Evolutionary conservation across 140 eudicot species (phyloP).

Genomic region (Stevia rebaudiana): DNA sequence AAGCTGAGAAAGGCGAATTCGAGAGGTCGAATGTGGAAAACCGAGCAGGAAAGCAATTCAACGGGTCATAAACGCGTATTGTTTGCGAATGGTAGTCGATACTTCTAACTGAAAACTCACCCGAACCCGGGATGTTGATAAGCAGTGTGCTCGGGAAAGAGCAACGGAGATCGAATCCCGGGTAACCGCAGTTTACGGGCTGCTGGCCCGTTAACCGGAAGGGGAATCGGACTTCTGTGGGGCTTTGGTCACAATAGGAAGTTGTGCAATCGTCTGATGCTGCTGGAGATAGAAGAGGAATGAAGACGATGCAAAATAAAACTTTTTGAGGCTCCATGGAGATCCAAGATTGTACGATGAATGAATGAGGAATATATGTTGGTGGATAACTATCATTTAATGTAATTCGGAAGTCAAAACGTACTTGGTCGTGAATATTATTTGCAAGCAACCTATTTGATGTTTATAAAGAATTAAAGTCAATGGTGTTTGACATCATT

Average conservation of each 20-base stretch:
- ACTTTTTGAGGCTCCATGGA: no score
- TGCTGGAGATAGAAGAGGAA: background rate
- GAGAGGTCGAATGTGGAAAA: slow-evolving; percentile 45
- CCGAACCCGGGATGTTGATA: slow-evolving; percentile 49
- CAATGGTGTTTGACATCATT: no score
- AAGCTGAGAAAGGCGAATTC: slow-evolving; percentile 51
- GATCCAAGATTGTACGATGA: no score
- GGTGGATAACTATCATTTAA: no score
- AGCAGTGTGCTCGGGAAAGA: slow-evolving; percentile 16
- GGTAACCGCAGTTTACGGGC: slow-evolving; percentile 43
- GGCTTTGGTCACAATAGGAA: slow-evolving; percentile 27
- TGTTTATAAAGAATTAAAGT: no score
- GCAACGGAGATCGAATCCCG: slow-evolving; percentile 59
- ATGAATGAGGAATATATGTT: no score
- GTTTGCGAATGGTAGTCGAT: slow-evolving; percentile 50
- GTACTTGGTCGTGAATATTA: no score
- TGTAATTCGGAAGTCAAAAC: no score
- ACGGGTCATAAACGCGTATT: slow-evolving; percentile 54
- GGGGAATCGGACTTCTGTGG: slow-evolving; percentile 46
- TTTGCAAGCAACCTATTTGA: no score
- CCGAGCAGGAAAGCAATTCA: slow-evolving; percentile 41
- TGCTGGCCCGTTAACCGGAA: slow-evolving; percentile 41
- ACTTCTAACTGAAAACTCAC: slow-evolving; percentile 42
- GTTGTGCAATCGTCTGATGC: background rate
- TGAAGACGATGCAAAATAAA: background rate